Conservation (phyloP, 2,329 filamentous ascomycete genomes). For the Phaeosphaeriaceae sp. region DNA sequence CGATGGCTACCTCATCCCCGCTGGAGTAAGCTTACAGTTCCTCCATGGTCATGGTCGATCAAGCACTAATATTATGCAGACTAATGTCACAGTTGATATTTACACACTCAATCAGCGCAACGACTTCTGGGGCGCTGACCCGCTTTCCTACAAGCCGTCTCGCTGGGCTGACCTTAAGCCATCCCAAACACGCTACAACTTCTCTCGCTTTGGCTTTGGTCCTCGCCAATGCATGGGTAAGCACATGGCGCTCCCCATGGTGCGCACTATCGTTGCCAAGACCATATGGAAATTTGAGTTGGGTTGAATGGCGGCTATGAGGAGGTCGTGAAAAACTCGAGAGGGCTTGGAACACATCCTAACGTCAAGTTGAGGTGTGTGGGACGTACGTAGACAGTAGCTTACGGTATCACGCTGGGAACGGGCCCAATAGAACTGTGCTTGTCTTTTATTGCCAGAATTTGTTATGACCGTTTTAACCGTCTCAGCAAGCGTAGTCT, state of each 20-base stretch:
- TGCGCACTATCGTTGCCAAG: background rate
- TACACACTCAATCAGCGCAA: conserved; percentile 52
- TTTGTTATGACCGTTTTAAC: too few relatives aligned
- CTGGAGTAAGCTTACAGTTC: background rate
- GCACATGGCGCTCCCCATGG: conserved; percentile 15
- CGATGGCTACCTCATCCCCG: conserved; percentile 37
- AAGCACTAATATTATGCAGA: conserved; percentile 3
- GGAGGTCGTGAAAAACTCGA: background rate
- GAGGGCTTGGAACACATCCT: background rate
- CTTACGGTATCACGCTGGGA: too few relatives aligned
- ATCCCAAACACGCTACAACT: conserved; percentile 39
- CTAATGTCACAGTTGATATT: conserved; percentile 53
- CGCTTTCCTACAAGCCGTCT: conserved; percentile 40
- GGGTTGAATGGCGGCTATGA: background rate
- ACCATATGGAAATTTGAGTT: background rate
- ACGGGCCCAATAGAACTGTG: too few relatives aligned
- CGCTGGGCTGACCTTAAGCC: conserved; percentile 12
- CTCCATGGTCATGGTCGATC: too few relatives aligned
- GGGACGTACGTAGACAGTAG: too few relatives aligned
- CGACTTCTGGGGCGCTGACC: conserved; percentile 49
- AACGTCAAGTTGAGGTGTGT: background rate
- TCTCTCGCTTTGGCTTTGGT: conserved; percentile 55
- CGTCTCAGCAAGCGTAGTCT: too few relatives aligned
- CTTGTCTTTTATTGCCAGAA: too few relatives aligned
- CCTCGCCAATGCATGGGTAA: conserved; percentile 53